These are phyloP conservation scores for Rosa lucieae DNA, from an alignment of 306 rosid genomes.

Conservation along the genomic window DNA sequence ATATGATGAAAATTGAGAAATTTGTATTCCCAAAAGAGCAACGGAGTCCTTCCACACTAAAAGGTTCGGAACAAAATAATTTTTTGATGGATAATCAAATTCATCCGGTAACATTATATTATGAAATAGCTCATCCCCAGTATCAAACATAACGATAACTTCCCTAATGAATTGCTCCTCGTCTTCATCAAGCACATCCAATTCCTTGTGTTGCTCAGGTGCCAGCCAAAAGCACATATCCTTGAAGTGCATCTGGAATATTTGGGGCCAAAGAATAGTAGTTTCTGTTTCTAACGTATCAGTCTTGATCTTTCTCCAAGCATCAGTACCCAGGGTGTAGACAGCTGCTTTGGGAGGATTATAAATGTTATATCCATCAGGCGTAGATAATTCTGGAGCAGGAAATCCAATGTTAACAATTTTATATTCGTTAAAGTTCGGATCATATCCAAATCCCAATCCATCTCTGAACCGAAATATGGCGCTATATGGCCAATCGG, in stretches of 20 bases:
- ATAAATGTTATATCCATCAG: no score
- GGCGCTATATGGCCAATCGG: background rate
- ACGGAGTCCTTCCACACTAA: background rate
- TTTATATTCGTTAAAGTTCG: background rate
- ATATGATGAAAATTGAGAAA: background rate
- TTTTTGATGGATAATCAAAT: background rate
- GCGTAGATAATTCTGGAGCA: background rate
- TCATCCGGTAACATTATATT: background rate
- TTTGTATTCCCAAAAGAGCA: no score
- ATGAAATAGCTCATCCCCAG: background rate
- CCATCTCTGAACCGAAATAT: background rate
- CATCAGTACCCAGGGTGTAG: background rate
- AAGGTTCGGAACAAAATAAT: background rate
- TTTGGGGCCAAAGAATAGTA: background rate
- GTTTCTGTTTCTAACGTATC: background rate
- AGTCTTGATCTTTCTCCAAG: background rate
- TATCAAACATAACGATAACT: background rate
- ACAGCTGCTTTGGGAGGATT: background rate
- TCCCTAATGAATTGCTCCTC: background rate
- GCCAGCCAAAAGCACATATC: conserved; percentile 6
- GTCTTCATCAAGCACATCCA: fast-evolving
- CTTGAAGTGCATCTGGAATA: background rate
- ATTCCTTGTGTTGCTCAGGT: background rate
- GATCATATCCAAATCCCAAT: background rate
- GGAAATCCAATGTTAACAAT: background rate